Evolutionary conservation across 371 early-diverging fungal species (phyloP).

Genomic region (Mortierella sp.): DNA sequence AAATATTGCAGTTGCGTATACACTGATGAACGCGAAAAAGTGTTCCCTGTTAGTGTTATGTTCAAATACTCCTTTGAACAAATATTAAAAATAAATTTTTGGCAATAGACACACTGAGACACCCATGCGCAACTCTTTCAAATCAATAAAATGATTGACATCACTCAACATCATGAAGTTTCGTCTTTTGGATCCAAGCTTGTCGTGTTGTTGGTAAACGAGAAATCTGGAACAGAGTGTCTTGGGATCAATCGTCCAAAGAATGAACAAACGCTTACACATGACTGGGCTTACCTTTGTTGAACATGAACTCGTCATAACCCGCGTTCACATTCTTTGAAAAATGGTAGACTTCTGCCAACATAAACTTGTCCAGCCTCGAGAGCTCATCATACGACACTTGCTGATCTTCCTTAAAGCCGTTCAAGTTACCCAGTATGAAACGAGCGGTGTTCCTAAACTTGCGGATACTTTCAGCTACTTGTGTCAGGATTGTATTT

Average conservation of each 20-base stretch:
- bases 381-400: constrained; percentile 67
- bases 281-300: constrained; percentile 70
- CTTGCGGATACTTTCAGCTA: constrained; percentile 81
- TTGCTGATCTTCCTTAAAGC: constrained; percentile 65
- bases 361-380: constrained; percentile 80
- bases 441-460: constrained; percentile 85
- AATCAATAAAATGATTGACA: no score
- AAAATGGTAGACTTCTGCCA: constrained; percentile 74
- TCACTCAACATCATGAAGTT: no score
- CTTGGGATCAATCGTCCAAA: no score
- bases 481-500: constrained; percentile 71
- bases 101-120: no score
- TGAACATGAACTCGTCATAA: constrained; percentile 76
- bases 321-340: constrained; percentile 66
- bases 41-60: background rate
- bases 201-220: no score
- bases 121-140: no score
- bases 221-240: no score
- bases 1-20: constrained; percentile 77
- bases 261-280: no score
- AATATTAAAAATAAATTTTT: no score
- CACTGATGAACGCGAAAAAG: constrained; percentile 54
- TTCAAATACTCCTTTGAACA: no score
- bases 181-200: no score
- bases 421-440: constrained; percentile 84